Conservation (phyloP, 768 basidiomycete species). For the Amanita pallidorosea region DNA sequence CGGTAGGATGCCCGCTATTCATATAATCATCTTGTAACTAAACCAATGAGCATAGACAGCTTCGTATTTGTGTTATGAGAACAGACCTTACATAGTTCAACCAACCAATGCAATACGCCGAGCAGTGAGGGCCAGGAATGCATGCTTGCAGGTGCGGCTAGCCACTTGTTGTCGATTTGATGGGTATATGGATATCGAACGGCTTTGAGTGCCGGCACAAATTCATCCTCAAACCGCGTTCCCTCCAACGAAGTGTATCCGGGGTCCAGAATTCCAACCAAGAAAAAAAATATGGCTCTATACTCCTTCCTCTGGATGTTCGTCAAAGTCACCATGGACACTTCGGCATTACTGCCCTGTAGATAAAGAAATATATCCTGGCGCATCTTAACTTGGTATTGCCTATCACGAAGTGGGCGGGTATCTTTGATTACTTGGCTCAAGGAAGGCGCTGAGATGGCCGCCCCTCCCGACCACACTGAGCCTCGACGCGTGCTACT, state of each 20-base stretch:
- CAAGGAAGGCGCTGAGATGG: slow-evolving; percentile 29
- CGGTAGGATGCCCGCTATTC: slow-evolving; percentile 53
- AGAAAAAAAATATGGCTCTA: slow-evolving; percentile 71
- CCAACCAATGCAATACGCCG: slow-evolving; percentile 89
- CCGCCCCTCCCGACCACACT: slow-evolving; percentile 49
- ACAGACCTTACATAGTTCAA: slow-evolving; percentile 71
- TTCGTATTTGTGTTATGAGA: slow-evolving; percentile 10
- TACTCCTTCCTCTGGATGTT: slow-evolving; percentile 85
- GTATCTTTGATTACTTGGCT: slow-evolving; percentile 59
- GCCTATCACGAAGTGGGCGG: slow-evolving; percentile 66
- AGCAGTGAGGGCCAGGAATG: slow-evolving; percentile 89
- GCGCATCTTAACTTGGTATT: slow-evolving; percentile 66
- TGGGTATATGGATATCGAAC: slow-evolving; percentile 75
- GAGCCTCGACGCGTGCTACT: slow-evolving; percentile 74
- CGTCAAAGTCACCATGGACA: slow-evolving; percentile 54
- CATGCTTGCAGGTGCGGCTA: slow-evolving; percentile 81
- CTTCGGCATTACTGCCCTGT: slow-evolving; percentile 51
- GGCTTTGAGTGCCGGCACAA: slow-evolving; percentile 62
- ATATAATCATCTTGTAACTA: slow-evolving; percentile 37
- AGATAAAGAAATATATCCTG: slow-evolving; percentile 71
- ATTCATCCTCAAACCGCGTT: slow-evolving; percentile 69
- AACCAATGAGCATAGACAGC: slow-evolving; percentile 11
- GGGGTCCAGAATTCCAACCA: slow-evolving; percentile 65
- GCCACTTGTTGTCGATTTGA: slow-evolving; percentile 74
- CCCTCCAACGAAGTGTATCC: slow-evolving; percentile 42